A percentile compares a stretch with the other conserved stretches of the same genome.
Conservation (phyloP, 148 eudicot species). For the Cornus kousa region DNA sequence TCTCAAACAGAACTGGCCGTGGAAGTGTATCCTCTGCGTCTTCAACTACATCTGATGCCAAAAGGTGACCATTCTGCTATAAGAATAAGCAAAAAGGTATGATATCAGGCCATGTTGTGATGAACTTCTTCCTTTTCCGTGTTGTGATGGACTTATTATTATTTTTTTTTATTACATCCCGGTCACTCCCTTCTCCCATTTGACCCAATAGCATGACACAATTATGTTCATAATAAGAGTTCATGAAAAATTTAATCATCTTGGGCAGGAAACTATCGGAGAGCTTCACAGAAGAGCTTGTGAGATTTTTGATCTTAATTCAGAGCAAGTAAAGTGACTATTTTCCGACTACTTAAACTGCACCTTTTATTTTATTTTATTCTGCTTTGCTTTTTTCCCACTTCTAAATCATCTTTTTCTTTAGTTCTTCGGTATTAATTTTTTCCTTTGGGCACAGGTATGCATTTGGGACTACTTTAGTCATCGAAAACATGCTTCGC, state of each 20-base stretch:
- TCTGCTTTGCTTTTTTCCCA: constrained; percentile 1
- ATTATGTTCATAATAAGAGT: background rate
- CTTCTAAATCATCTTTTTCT: constrained; percentile 6
- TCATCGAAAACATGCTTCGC: constrained; percentile 73
- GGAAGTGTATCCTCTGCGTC: constrained; percentile 90
- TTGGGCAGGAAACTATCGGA: constrained; percentile 77
- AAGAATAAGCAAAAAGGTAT: constrained; percentile 95
- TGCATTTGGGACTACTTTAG: constrained; percentile 84
- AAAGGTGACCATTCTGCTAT: constrained; percentile 62
- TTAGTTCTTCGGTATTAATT: background rate
- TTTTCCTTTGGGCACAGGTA: constrained; percentile 41
- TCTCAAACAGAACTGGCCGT: constrained; percentile 79
- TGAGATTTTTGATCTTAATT: constrained; percentile 70
- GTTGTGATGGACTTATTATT: background rate
- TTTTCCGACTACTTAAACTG: too few species aligned
- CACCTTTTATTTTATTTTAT: background rate
- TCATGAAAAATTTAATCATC: constrained; percentile 10
- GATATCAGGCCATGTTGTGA: background rate
- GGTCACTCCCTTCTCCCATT: background rate
- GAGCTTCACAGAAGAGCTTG: constrained; percentile 86
- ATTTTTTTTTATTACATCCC: background rate
- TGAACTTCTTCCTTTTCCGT: background rate
- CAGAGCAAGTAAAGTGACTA: constrained; percentile 60
- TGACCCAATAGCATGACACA: background rate
- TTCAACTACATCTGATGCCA: constrained; percentile 75